Evolutionary conservation across 768 basidiomycete genomes (phyloP), one percentile per base, ranked within the genome.

Genomic region (Boletellus sp.): DNA sequence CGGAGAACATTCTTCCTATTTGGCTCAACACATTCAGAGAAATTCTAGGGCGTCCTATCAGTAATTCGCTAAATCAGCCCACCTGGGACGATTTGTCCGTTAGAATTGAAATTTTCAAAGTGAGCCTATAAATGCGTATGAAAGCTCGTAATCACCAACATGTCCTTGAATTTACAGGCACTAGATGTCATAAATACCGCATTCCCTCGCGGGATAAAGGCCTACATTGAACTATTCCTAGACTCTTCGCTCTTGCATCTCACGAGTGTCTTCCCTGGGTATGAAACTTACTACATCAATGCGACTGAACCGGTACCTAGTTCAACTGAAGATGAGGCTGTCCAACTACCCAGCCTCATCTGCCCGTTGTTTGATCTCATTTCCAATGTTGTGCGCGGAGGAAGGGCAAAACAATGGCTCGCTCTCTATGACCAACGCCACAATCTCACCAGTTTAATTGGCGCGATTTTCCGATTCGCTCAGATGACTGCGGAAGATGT

Each of bases 401-500:
- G 84, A 32, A 81, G 79, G 49, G 80, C 79, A 12, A 80, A 77
- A 58, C 74, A 75, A 3, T 87, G 90, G 80, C 78, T 93, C 43
- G 72, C 73, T 13, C 64, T 68, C 16, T 64, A 71, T 16, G 48
- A 38, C 22, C 55, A 54, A 45, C 34, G 37, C 2, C 36, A 26
- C 22, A 82, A 82, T 48, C 67, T 86, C 38, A 62, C 68, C 2
- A 65, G 72, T 7, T 63, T 90, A 34, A 68, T 89, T 23, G 66
- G 72, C 16, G 71, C 73, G 4, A 72, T 89, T 2, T 79, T 94
- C 52, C 78, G 74, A 19, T 90, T 85, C 67, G 75, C 81, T 13
- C 91, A 94, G 64, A 94, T 99, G 78, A 93, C 93, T 1, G 76
- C 80, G 15, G 91, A 95, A 50, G 90, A 97, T 63, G 94, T 93